Evolutionary conservation across 2,329 filamentous ascomycete genomes (phyloP), one percentile per base, ranked within the genome.

Genomic region (Dendryphion nanum): DNA sequence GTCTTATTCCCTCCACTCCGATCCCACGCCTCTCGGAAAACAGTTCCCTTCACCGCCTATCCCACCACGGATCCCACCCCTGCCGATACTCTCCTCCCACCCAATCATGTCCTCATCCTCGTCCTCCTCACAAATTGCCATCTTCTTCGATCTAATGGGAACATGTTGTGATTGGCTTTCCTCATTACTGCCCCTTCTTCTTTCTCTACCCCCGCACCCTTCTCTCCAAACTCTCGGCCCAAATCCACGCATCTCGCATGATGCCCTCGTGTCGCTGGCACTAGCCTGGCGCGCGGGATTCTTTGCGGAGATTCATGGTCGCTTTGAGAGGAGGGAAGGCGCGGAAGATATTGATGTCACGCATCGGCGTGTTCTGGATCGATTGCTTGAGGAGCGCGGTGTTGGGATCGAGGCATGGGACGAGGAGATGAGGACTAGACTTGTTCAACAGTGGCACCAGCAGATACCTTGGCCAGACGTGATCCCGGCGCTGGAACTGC

Each of bases 101-200:
- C n/a, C n/a, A n/a, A n/a, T n/a, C n/a, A n/a, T n/a, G n/a, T n/a
- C n/a, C n/a, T n/a, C n/a, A n/a, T n/a, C n/a, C n/a, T n/a, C n/a
- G n/a, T n/a, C n/a, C n/a, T n/a, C n/a, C n/a, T n/a, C n/a, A n/a
- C 42, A 50, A 26, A 75, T 71, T 53, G 74, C 72, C 3, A 62
- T 77, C 29, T 71, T 78, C 45, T 79, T 78, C 57, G 73, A 79
- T 58, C 74, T 79, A 50, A 79, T 79, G 75, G 75, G 77, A 17
- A 79, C 76, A 18, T 79, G 75, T 44, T 72, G 76, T 3, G 68
- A 80, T 53, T 79, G 74, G 76, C 74, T 78, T 42, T 42, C 47
- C 17, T 46, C 48, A 6, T 28, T 48, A 12, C 35, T 48, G 4
- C 32, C 38, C 6, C 12, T 37, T 4, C 33, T 50, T 17, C 29